phyloP scores from a whole-genome alignment of 441 rosid genomes.

The Populus trichocarpa region DNA sequence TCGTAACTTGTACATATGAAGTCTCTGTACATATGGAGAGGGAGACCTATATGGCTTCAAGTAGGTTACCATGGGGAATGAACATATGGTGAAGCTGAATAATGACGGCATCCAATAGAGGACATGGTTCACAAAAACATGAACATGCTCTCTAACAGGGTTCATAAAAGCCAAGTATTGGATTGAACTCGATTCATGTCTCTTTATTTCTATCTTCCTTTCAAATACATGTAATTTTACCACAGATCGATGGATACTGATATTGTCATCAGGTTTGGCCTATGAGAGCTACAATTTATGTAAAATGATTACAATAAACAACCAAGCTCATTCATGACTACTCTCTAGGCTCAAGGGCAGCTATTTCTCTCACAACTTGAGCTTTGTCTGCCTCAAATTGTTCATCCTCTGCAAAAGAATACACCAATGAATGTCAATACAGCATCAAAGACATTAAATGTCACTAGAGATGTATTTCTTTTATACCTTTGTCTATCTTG shows the following conservation, averaged over 20 bases:
- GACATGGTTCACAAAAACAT: background rate
- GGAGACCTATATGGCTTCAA: background rate
- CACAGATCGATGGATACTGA: background rate
- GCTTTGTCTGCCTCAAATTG: too few relatives aligned
- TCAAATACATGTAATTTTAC: background rate
- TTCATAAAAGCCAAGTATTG: background rate
- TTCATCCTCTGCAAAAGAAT: background rate
- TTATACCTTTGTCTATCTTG: slow-evolving; percentile 79
- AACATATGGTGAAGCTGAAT: background rate
- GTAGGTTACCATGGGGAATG: background rate
- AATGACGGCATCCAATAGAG: too few relatives aligned
- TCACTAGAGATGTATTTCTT: background rate
- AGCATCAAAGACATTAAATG: background rate
- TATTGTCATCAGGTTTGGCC: background rate
- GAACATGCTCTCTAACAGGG: background rate
- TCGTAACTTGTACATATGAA: too few relatives aligned
- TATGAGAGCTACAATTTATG: slow-evolving; percentile 10
- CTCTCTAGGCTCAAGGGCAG: too few relatives aligned
- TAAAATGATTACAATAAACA: too few relatives aligned
- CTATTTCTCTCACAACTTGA: too few relatives aligned
- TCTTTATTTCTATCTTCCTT: slow-evolving; percentile 2
- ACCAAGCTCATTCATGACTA: too few relatives aligned
- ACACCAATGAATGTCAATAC: background rate
- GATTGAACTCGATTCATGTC: background rate
- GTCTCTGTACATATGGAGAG: background rate